A percentile compares a stretch with the other conserved stretches of the same genome.
phyloP scores from a whole-genome alignment of 2,329 filamentous ascomycete species.

The Stromatinia cepivora region DNA sequence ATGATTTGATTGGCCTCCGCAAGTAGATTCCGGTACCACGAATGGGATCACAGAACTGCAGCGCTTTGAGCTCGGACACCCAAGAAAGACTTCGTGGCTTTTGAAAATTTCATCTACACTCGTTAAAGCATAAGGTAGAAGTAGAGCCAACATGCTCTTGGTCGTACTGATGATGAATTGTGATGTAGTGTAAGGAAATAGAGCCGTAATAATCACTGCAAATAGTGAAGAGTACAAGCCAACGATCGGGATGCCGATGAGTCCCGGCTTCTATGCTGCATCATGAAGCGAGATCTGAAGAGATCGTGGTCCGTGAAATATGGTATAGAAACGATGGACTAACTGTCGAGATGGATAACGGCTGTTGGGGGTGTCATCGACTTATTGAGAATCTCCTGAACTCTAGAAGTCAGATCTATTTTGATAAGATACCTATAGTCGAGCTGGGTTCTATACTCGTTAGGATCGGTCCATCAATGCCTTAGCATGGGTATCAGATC shows the following conservation, averaged over 20 bases:
- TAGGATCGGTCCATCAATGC: neutral
- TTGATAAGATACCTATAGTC: slow-evolving; percentile 3
- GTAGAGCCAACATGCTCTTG: neutral
- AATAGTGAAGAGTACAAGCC: neutral
- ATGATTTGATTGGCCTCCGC: slow-evolving; percentile 4
- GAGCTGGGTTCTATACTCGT: neutral
- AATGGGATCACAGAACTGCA: neutral
- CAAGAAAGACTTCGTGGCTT: slow-evolving; percentile 8
- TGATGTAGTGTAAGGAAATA: slow-evolving; percentile 12
- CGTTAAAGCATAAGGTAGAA: neutral
- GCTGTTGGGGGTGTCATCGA: neutral
- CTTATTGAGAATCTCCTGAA: neutral
- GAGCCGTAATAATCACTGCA: neutral
- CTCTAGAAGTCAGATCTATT: neutral
- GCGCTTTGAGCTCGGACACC: slow-evolving; percentile 6
- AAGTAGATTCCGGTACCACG: neutral
- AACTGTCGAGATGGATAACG: neutral
- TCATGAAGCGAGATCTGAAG: neutral
- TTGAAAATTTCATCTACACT: neutral
- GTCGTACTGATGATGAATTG: slow-evolving; percentile 15
- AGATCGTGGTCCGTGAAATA: neutral
- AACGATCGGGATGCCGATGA: slow-evolving; percentile 14
- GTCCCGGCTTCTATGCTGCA: neutral
- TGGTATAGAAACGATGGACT: neutral
- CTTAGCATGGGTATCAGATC: slow-evolving; percentile 8